A percentile compares a stretch with the other conserved stretches of the same genome.
Evolutionary conservation across 306 rosid genomes (phyloP).

Genomic region (Arachis stenosperma): DNA sequence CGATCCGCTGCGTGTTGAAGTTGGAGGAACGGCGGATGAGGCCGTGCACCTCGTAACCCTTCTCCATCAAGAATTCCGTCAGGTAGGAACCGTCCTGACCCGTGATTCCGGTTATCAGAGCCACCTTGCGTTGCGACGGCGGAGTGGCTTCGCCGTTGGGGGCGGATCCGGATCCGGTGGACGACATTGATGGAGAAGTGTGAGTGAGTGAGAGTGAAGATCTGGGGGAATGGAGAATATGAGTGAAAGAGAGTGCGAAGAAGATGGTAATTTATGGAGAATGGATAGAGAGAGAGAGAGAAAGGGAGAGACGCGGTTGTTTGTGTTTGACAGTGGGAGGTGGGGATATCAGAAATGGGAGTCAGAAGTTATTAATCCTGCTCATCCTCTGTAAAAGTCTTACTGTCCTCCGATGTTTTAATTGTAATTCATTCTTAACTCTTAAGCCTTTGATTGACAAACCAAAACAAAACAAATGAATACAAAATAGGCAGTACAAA

Average conservation of each 20-base stretch:
- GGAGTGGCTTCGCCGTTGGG: slow-evolving; percentile 48
- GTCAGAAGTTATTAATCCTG: no score
- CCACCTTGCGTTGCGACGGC: slow-evolving; percentile 51
- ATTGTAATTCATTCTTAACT: no score
- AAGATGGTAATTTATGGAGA: not conserved
- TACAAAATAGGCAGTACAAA: no score
- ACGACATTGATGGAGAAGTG: slow-evolving; percentile 56
- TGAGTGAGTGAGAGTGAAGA: not conserved
- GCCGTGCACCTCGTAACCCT: slow-evolving; percentile 93
- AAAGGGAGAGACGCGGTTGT: slow-evolving; percentile 14
- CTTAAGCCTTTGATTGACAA: no score
- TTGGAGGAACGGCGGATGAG: slow-evolving; percentile 94
- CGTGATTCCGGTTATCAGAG: slow-evolving; percentile 91
- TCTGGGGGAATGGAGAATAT: not conserved
- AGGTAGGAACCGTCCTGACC: slow-evolving; percentile 99
- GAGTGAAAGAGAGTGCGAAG: not conserved
- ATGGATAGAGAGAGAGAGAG: not conserved
- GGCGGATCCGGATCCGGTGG: slow-evolving; percentile 53
- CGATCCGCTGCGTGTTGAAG: slow-evolving; percentile 95
- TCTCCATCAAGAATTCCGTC: slow-evolving; percentile 83
- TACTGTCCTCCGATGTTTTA: no score
- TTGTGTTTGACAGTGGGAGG: not conserved
- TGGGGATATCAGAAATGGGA: not conserved
- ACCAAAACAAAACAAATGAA: no score
- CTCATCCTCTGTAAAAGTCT: no score